phyloP scores from a whole-genome alignment of 1,284 basidiomycete genomes.

The Trametes polyzona region DNA sequence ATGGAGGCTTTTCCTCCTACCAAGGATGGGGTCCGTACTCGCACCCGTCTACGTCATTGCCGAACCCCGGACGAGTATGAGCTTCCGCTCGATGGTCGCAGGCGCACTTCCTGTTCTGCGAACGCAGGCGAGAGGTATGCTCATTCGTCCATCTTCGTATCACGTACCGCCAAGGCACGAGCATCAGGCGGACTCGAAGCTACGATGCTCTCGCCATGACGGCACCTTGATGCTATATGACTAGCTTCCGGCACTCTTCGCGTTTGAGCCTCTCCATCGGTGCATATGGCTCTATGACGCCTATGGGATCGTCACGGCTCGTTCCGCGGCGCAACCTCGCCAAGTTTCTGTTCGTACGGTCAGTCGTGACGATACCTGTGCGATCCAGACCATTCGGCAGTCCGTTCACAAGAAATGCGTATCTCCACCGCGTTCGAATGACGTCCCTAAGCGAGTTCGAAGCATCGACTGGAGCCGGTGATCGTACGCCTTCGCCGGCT shows the following conservation, averaged over 20 bases:
- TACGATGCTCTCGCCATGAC: not conserved
- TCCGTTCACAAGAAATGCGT: not conserved
- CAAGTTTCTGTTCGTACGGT: not conserved
- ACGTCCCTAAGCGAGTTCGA: not conserved
- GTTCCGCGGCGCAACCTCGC: too few species aligned
- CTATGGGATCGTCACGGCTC: not conserved
- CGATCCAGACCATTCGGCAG: not conserved
- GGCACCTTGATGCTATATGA: constrained; percentile 6
- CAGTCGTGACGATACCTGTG: not conserved
- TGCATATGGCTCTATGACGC: not conserved
- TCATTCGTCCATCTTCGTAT: not conserved
- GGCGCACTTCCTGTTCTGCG: not conserved
- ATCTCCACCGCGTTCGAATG: not conserved
- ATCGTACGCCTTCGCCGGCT: not conserved
- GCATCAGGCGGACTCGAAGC: not conserved
- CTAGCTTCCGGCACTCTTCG: not conserved
- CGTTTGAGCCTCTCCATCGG: not conserved
- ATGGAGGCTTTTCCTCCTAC: not conserved
- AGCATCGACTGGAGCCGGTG: not conserved
- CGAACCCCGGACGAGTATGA: not conserved
- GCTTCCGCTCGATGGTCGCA: not conserved
- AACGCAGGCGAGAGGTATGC: not conserved
- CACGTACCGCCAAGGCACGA: not conserved
- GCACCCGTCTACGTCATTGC: constrained; percentile 5
- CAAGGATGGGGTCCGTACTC: not conserved